Percentiles rank a stretch among this genome's conserved stretches.
Conservation (phyloP, 2,329 filamentous ascomycete species). For the Stenocarpella maydis region DNA sequence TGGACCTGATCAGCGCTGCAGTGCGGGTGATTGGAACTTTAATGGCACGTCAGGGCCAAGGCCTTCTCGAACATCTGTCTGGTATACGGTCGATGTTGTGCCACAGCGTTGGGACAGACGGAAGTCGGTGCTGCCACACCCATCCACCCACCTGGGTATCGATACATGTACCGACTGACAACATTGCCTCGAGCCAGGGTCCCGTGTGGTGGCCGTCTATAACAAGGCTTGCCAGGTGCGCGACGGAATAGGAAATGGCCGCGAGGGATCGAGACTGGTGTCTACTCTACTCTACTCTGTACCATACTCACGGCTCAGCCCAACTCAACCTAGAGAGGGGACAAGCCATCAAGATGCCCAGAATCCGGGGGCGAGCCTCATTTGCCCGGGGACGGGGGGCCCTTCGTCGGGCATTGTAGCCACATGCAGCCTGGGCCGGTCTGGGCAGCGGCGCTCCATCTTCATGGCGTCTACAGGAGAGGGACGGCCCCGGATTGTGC, state of each 20-base stretch:
- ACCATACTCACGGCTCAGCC: not conserved
- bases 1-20: constrained; percentile 9
- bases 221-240: not conserved
- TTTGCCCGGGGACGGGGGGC: not conserved
- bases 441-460: constrained; percentile 24
- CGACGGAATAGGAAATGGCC: constrained; percentile 23
- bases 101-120: no score
- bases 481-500: constrained; percentile 4
- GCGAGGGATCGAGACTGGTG: constrained; percentile 11
- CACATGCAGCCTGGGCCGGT: not conserved
- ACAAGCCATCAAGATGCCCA: no score
- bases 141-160: not conserved
- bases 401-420: constrained; percentile 5
- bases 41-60: constrained; percentile 1
- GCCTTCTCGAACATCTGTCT: constrained; percentile 8
- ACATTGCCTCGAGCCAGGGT: not conserved
- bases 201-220: not conserved
- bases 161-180: not conserved
- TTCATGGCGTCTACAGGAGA: constrained; percentile 18
- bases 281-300: not conserved
- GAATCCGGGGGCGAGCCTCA: constrained; percentile 16
- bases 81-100: not conserved
- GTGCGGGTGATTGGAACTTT: not conserved
- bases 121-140: not conserved
- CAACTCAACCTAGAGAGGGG: not conserved